These are phyloP conservation scores for Gryganskiella cystojenkinii DNA, from an alignment of 192 early-diverging fungal genomes.

Conservation along the genomic window DNA sequence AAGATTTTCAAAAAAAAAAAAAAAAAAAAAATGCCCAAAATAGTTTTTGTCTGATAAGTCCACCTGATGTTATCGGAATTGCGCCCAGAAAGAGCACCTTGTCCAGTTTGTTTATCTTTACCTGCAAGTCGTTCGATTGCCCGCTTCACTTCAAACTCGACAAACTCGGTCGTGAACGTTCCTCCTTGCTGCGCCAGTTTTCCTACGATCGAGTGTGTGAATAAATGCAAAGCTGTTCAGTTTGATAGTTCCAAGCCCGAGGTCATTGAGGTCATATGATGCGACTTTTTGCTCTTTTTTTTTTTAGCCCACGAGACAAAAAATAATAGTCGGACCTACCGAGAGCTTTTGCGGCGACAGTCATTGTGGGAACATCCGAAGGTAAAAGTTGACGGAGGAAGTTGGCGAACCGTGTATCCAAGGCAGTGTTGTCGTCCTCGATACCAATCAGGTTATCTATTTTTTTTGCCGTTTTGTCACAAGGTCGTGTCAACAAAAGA, in stretches of 20 bases:
- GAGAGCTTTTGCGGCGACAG: conserved; percentile 76
- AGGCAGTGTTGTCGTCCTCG: conserved; percentile 80
- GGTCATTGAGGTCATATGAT: too few species aligned
- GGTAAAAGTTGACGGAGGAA: conserved; percentile 84
- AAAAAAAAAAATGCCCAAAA: neutral
- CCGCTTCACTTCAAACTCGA: conserved; percentile 83
- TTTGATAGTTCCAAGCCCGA: neutral
- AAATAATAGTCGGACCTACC: too few species aligned
- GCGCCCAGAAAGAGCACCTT: too few species aligned
- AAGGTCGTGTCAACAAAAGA: neutral
- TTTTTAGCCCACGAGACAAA: too few species aligned
- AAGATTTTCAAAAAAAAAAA: neutral
- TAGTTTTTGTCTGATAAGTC: neutral
- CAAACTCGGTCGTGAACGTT: conserved; percentile 81
- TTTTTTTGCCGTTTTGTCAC: too few species aligned
- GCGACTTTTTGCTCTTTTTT: too few species aligned
- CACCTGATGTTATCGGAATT: too few species aligned
- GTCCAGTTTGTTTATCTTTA: too few species aligned
- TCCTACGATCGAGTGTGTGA: conserved; percentile 48
- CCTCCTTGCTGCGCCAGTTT: conserved; percentile 71
- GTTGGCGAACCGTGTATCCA: conserved; percentile 83
- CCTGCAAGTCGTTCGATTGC: conserved; percentile 90
- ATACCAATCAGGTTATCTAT: conserved; percentile 85
- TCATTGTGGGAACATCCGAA: conserved; percentile 71
- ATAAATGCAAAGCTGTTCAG: too few species aligned